phyloP scores from a whole-genome alignment of 148 eudicot species.

The Diospyros lotus region DNA sequence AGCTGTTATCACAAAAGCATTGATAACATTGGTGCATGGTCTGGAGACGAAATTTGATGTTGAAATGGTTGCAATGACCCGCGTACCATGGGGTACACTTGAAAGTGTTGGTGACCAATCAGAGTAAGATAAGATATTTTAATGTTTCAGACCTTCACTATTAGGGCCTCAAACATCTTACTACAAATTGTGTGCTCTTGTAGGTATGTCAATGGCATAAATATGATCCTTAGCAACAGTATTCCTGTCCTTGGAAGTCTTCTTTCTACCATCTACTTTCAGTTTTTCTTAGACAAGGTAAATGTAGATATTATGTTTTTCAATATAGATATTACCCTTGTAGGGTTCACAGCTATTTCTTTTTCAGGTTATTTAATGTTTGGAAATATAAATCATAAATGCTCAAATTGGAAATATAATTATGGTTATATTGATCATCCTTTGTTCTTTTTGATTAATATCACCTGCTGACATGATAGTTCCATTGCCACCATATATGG shows the following conservation, averaged over 20 bases:
- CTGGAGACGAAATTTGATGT: constrained; percentile 90
- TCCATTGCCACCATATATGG: background rate
- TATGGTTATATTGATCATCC: background rate
- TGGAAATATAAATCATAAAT: background rate
- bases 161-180: constrained; percentile 4
- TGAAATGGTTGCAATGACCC: constrained; percentile 99
- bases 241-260: constrained; percentile 87
- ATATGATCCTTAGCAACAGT: constrained; percentile 68
- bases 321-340: background rate
- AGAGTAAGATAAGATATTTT: constrained; percentile 44
- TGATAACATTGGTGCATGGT: constrained; percentile 90
- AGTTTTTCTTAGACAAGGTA: constrained; percentile 97
- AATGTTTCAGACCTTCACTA: constrained; percentile 1
- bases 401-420: background rate
- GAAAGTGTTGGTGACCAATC: constrained; percentile 99
- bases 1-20: constrained; percentile 84
- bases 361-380: background rate
- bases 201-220: constrained; percentile 87
- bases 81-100: constrained; percentile 91
- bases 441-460: background rate
- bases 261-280: constrained; percentile 88
- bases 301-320: constrained; percentile 15
- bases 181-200: constrained; percentile 17
- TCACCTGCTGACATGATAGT: background rate
- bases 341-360: background rate